phyloP scores from a whole-genome alignment of 306 rosid species.

The Castanea sativa region DNA sequence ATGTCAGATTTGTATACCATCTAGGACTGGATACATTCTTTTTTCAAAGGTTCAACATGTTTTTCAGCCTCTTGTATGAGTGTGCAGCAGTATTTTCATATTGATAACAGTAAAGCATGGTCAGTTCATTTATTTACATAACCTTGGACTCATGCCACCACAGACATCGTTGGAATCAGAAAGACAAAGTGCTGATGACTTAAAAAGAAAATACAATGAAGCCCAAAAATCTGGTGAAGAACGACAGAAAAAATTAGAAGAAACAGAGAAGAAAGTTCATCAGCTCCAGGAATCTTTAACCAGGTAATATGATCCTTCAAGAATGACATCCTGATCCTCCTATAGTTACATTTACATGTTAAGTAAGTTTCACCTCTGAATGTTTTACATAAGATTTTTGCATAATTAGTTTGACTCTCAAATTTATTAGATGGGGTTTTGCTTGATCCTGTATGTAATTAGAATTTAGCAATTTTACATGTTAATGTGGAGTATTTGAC shows the following conservation, averaged over 20 bases:
- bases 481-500: too few species aligned
- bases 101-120: slow-evolving; percentile 9
- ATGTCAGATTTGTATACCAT: background rate
- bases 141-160: slow-evolving; percentile 16
- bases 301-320: slow-evolving; percentile 48
- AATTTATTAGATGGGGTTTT: background rate
- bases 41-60: slow-evolving; percentile 3
- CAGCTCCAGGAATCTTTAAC: slow-evolving; percentile 74
- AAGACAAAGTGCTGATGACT: slow-evolving; percentile 52
- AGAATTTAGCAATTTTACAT: too few species aligned
- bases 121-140: slow-evolving; percentile 23
- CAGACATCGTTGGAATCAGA: slow-evolving; percentile 58
- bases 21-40: background rate
- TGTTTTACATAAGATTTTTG: slow-evolving; percentile 1
- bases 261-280: slow-evolving; percentile 63
- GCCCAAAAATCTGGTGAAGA: slow-evolving; percentile 47
- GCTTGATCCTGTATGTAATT: too few species aligned
- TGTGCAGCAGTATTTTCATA: slow-evolving; percentile 5
- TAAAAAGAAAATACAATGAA: slow-evolving; percentile 63
- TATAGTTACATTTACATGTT: slow-evolving; percentile 5
- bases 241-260: slow-evolving; percentile 53
- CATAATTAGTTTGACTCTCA: background rate
- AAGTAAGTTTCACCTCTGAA: slow-evolving; percentile 3
- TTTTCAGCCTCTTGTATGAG: slow-evolving; percentile 8
- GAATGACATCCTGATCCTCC: slow-evolving; percentile 5